Evolutionary conservation across 352 stramenopile species (phyloP).

Genomic region (Plasmopara muralis): DNA sequence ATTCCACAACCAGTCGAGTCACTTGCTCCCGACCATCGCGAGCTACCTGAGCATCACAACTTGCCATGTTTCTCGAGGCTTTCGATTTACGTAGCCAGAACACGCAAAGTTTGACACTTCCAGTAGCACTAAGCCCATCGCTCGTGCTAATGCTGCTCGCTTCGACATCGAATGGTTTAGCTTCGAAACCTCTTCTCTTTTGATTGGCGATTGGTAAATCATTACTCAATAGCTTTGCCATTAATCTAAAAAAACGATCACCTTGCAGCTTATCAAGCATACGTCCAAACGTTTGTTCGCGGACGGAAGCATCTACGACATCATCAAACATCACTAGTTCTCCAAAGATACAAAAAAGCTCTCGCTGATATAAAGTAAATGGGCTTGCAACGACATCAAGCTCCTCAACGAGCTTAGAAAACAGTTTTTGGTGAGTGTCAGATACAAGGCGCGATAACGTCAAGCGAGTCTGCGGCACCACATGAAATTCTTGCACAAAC

Average conservation of each 20-base stretch:
- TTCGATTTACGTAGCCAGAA: conserved; percentile 41
- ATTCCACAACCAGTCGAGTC: conserved; percentile 45
- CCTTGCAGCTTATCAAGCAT: conserved; percentile 39
- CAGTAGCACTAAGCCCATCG: conserved; percentile 29
- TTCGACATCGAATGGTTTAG: neutral
- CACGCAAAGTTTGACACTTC: conserved; percentile 75
- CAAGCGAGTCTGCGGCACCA: conserved; percentile 60
- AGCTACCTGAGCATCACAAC: conserved; percentile 5
- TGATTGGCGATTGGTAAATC: conserved; percentile 2
- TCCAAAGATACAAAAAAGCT: conserved; percentile 69
- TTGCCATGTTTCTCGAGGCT: neutral
- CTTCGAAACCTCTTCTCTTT: conserved; percentile 15
- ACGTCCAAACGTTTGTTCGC: conserved; percentile 39
- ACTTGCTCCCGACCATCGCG: conserved; percentile 19
- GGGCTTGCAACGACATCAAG: conserved; percentile 10
- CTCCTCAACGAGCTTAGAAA: conserved; percentile 26
- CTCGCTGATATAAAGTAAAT: conserved; percentile 42
- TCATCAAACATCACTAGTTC: conserved; percentile 71
- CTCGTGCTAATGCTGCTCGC: conserved; percentile 3
- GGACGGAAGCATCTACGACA: conserved; percentile 29
- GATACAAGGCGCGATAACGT: conserved; percentile 49
- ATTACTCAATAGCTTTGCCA: conserved; percentile 34
- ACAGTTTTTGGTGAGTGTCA: conserved; percentile 47
- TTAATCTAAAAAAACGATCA: conserved; percentile 26
- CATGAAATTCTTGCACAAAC: conserved; percentile 78